Percentiles rank a stretch among this genome's conserved stretches.
Conservation (phyloP, 495 filamentous ascomycete genomes). For the Paragyromitra xinjiangensis region DNA sequence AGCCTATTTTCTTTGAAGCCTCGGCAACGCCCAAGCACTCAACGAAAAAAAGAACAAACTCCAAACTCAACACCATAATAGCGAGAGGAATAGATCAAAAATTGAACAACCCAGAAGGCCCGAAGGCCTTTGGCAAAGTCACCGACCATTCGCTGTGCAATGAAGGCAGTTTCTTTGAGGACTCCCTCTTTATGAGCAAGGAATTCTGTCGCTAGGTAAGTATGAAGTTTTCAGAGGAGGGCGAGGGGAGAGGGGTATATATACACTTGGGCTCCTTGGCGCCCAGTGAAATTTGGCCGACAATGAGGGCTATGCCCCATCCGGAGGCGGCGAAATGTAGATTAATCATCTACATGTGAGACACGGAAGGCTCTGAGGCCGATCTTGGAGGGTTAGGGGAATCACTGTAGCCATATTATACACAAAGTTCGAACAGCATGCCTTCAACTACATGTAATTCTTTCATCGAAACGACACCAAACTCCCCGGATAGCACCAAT, state of each 20-base stretch:
- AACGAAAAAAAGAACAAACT: slow-evolving; percentile 27
- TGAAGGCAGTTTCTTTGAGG: slow-evolving; percentile 54
- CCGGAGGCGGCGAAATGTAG: not conserved
- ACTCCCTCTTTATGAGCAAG: slow-evolving; percentile 53
- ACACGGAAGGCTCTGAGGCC: slow-evolving; percentile 1
- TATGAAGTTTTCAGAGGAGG: slow-evolving; percentile 42
- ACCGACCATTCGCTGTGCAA: slow-evolving; percentile 53
- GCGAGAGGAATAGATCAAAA: slow-evolving; percentile 47
- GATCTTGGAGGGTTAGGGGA: not conserved
- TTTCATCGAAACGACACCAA: not conserved
- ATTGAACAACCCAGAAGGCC: slow-evolving; percentile 56
- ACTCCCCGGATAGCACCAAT: not conserved
- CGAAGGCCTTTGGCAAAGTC: slow-evolving; percentile 54
- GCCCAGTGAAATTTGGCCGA: slow-evolving; percentile 44
- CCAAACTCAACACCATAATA: slow-evolving; percentile 10
- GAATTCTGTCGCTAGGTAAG: slow-evolving; percentile 56
- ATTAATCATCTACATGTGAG: not conserved
- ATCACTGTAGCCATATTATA: not conserved
- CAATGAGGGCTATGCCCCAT: slow-evolving; percentile 1
- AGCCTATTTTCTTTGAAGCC: slow-evolving; percentile 10
- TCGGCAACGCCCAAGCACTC: slow-evolving; percentile 43
- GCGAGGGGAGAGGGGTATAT: slow-evolving; percentile 34
- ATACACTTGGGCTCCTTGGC: slow-evolving; percentile 31
- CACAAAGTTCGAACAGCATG: not conserved
- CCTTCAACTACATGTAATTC: too few species aligned